Evolutionary conservation across 495 filamentous ascomycete species (phyloP).

Genomic region (Penicillium bovifimosum): DNA sequence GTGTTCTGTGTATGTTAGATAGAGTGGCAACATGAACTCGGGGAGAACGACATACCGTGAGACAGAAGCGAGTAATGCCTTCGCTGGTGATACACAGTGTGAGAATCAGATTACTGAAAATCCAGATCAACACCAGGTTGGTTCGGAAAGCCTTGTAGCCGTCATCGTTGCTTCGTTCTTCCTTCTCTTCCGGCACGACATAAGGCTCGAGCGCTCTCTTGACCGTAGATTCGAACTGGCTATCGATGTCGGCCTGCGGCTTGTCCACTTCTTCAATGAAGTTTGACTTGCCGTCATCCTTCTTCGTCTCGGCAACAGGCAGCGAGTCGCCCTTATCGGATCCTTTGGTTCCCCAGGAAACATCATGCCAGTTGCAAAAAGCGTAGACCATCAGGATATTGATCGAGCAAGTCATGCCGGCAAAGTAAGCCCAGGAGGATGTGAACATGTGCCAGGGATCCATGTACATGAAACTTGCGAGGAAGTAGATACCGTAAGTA

Average conservation of each 20-base stretch:
- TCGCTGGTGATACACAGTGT: conserved; percentile 81
- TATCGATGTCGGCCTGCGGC: conserved; percentile 96
- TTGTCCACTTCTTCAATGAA: conserved; percentile 95
- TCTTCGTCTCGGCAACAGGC: conserved; percentile 77
- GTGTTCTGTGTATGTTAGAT: conserved; percentile 16
- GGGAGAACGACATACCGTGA: conserved; percentile 57
- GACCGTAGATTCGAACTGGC: conserved; percentile 91
- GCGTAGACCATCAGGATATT: conserved; percentile 98
- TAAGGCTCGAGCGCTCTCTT: conserved; percentile 83
- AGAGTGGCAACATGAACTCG: too few relatives aligned
- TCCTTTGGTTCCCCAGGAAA: conserved; percentile 99
- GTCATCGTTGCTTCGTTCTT: conserved; percentile 83
- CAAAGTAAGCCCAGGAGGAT: conserved; percentile 86
- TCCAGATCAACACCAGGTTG: conserved; percentile 81
- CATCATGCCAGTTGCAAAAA: conserved; percentile 99
- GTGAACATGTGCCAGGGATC: conserved; percentile 99
- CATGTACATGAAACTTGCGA: conserved; percentile 92
- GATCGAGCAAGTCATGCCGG: conserved; percentile 93
- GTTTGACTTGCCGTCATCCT: conserved; percentile 73
- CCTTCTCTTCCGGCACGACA: conserved; percentile 60
- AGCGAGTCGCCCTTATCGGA: conserved; percentile 92
- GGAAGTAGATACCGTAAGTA: conserved; percentile 92
- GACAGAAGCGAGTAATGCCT: conserved; percentile 68
- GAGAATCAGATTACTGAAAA: conserved; percentile 84
- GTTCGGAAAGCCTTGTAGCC: conserved; percentile 98